Evolutionary conservation across 352 stramenopile genomes (phyloP), one percentile per base, ranked within the genome.

Genomic region (Pythium rishiriense): DNA sequence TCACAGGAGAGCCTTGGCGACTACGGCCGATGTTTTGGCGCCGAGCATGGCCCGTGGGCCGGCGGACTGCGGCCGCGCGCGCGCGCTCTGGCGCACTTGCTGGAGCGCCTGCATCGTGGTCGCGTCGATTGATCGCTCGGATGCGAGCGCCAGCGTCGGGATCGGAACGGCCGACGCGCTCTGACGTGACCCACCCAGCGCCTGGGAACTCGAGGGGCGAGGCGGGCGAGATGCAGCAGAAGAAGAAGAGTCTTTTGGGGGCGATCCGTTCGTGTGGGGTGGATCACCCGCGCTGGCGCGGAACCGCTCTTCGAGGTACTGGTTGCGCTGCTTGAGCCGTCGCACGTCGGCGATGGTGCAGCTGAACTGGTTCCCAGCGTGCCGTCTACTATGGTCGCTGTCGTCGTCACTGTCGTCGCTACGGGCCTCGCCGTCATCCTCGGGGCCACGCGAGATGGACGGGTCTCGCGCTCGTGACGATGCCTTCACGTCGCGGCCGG

Each of bases 261-360:
- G 21, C 22, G 24, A 22, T 26, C 12, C 47, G 26, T 29, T 53
- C 4, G 47, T 21, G 26, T 26, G 11, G n/a, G 22, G 4, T 21
- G n/a, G 15, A 1, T 50, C 47, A 7, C 52, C 50, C 42, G 31
- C 12, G 2, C 17, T 43, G 4, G 26, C 9, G 21, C 82, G 82
- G 41, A 86, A 87, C 0, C 78, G 82, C 28, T 89, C 76, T 50
- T 89, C 82, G 3, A 91, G 66, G 37, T 80, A 91, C 31, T 73
- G 33, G 31, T 89, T 91, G 9, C 82, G 76, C 63, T 83, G 58
- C 8, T 76, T 72, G 9, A 91, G 72, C 6, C 76, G 72, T 50
- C 87, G 79, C 28, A 90, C 61, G 29, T 88, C 76, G 37, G 70
- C 70, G 21, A 81, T 31, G 10, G 61, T 67, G 47, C 50, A 63